Evolutionary conservation across 2,329 filamentous ascomycete genomes (phyloP).

Genomic region (Penicillium occitanis): DNA sequence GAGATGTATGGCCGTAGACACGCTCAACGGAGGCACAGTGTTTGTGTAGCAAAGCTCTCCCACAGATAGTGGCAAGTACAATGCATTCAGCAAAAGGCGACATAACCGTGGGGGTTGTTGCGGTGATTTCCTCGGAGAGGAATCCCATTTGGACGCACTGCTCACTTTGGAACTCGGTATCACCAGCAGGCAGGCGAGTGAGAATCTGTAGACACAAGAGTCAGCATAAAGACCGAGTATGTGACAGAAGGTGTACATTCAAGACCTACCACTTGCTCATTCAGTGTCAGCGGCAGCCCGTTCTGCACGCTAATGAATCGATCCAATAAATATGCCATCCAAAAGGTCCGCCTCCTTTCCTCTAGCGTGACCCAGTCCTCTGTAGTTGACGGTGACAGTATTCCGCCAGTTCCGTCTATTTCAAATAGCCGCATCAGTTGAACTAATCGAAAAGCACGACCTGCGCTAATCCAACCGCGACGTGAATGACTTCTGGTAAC

Average conservation of each 20-base stretch:
- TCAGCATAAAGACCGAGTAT: neutral
- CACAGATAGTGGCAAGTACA: conserved; percentile 30
- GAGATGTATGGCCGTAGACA: conserved; percentile 15
- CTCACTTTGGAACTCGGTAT: conserved; percentile 37
- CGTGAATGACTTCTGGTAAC: conserved; percentile 36
- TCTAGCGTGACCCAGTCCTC: conserved; percentile 35
- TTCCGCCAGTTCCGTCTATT: conserved; percentile 30
- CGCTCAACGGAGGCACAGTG: conserved; percentile 14
- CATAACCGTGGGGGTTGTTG: conserved; percentile 21
- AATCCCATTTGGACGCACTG: conserved; percentile 29
- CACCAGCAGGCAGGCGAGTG: conserved; percentile 38
- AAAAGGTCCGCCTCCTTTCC: conserved; percentile 41
- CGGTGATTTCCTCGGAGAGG: conserved; percentile 33
- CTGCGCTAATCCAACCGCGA: conserved; percentile 40
- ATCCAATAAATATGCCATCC: conserved; percentile 44
- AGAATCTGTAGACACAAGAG: conserved; percentile 19
- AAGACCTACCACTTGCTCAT: conserved; percentile 32
- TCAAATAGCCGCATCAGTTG: conserved; percentile 39
- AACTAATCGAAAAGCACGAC: conserved; percentile 40
- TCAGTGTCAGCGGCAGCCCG: conserved; percentile 33
- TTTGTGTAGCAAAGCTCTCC: conserved; percentile 17
- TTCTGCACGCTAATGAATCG: conserved; percentile 37
- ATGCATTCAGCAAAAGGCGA: conserved; percentile 36
- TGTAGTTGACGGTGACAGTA: conserved; percentile 10
- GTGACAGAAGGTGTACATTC: neutral